Evolutionary conservation across 768 basidiomycete species (phyloP).

Genomic region (Tubosaeta sp.): DNA sequence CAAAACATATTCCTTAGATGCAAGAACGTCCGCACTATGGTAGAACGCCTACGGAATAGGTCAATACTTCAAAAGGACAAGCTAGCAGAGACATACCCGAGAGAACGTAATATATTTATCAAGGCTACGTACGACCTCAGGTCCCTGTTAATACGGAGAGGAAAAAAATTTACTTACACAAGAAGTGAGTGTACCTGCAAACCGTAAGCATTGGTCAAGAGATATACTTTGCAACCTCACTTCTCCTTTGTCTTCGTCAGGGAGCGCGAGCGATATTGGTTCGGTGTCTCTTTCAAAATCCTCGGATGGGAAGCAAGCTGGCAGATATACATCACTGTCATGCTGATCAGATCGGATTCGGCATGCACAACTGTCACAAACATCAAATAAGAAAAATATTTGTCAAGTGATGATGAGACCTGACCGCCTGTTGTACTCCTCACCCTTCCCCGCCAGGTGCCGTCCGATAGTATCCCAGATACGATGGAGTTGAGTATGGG

Average conservation of each 20-base stretch:
- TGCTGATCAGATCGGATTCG: slow-evolving; percentile 33
- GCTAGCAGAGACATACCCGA: slow-evolving; percentile 11
- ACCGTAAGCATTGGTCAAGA: background rate
- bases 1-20: background rate
- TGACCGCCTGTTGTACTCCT: slow-evolving; percentile 52
- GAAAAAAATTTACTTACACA: slow-evolving; percentile 39
- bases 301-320: slow-evolving; percentile 50
- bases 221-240: slow-evolving; percentile 25
- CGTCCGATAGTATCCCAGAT: slow-evolving; percentile 45
- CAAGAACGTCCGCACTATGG: slow-evolving; percentile 11
- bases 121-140: slow-evolving; percentile 40
- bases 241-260: slow-evolving; percentile 45
- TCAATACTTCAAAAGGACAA: slow-evolving; percentile 36
- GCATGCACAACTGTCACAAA: slow-evolving; percentile 40
- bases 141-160: background rate
- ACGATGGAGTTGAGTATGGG: slow-evolving; percentile 43
- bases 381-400: background rate
- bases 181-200: slow-evolving; percentile 53
- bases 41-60: slow-evolving; percentile 17
- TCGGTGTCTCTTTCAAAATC: slow-evolving; percentile 14
- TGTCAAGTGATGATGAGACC: background rate
- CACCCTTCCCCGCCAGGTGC: slow-evolving; percentile 41
- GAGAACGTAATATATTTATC: slow-evolving; percentile 30
- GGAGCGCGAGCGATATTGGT: slow-evolving; percentile 30
- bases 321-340: slow-evolving; percentile 43